phyloP scores from a whole-genome alignment of 225 moss, liverwort and hornwort species.

The Pleurozium schreberi region DNA sequence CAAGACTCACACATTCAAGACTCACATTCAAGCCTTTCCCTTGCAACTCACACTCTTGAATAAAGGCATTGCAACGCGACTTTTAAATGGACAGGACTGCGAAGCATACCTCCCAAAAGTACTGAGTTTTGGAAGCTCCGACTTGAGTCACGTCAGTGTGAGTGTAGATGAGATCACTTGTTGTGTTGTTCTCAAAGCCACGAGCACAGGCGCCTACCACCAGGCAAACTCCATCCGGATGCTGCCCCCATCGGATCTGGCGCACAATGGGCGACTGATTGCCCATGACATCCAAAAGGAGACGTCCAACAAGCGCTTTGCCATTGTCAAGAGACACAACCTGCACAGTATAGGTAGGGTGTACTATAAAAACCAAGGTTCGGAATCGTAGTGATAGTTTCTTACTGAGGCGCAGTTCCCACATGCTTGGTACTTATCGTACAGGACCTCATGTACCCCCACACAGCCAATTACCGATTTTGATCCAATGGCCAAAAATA shows the following conservation, averaged over 20 bases:
- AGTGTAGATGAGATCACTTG: conserved; percentile 73
- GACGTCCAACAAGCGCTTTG: conserved; percentile 45
- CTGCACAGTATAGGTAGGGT: conserved; percentile 9
- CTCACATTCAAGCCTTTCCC: background rate
- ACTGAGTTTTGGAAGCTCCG: conserved; percentile 70
- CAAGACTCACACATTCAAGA: background rate
- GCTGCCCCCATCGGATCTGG: conserved; percentile 92
- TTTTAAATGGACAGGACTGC: background rate
- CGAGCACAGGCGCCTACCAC: conserved; percentile 93
- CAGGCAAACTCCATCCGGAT: conserved; percentile 86
- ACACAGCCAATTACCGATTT: too few species aligned
- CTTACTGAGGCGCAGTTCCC: too few species aligned
- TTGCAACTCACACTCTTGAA: background rate
- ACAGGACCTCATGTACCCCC: too few species aligned
- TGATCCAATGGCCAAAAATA: too few species aligned
- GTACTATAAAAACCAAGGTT: background rate
- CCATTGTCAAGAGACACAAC: conserved; percentile 61
- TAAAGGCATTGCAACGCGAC: background rate
- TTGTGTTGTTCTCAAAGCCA: conserved; percentile 67
- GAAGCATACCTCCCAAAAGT: conserved; percentile 80
- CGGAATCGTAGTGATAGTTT: too few species aligned
- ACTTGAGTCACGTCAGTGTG: conserved; percentile 50
- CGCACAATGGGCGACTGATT: conserved; percentile 88
- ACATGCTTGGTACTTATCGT: too few species aligned
- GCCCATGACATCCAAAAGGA: conserved; percentile 89